Evolutionary conservation across 768 basidiomycete species (phyloP).

Genomic region (Auricularia cornea): DNA sequence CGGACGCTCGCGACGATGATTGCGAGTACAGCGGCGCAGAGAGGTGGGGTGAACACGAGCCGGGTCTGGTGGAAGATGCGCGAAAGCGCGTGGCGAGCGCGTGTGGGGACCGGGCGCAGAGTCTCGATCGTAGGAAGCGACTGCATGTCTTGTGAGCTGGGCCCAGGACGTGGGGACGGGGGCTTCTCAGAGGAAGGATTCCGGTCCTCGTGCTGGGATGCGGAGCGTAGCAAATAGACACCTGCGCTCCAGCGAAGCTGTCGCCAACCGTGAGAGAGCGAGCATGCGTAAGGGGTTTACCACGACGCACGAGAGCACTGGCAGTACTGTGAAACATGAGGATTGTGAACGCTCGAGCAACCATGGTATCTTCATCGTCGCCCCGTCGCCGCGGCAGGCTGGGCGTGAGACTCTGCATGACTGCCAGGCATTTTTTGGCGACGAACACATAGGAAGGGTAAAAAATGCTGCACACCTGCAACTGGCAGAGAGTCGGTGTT

Average conservation of each 20-base stretch:
- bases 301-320: slow-evolving; percentile 18
- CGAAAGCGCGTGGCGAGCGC: slow-evolving; percentile 27
- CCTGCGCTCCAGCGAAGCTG: slow-evolving; percentile 92
- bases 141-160: slow-evolving; percentile 5
- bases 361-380: slow-evolving; percentile 80
- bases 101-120: slow-evolving; percentile 36
- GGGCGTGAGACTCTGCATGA: slow-evolving; percentile 80
- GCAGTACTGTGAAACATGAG: slow-evolving; percentile 85
- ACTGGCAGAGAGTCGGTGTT: slow-evolving; percentile 94
- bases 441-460: no score
- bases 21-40: no score
- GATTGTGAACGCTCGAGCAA: slow-evolving; percentile 84
- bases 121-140: neutral
- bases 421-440: slow-evolving; percentile 82
- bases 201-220: slow-evolving; percentile 8
- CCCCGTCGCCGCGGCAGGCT: slow-evolving; percentile 72
- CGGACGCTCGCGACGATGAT: no score
- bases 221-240: slow-evolving; percentile 50
- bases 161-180: neutral
- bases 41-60: no score
- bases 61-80: no score
- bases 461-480: slow-evolving; percentile 58
- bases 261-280: neutral
- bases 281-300: no score
- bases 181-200: no score